Evolutionary conservation across 2,329 filamentous ascomycete species (phyloP).

Genomic region (Calonectria henricotiae): DNA sequence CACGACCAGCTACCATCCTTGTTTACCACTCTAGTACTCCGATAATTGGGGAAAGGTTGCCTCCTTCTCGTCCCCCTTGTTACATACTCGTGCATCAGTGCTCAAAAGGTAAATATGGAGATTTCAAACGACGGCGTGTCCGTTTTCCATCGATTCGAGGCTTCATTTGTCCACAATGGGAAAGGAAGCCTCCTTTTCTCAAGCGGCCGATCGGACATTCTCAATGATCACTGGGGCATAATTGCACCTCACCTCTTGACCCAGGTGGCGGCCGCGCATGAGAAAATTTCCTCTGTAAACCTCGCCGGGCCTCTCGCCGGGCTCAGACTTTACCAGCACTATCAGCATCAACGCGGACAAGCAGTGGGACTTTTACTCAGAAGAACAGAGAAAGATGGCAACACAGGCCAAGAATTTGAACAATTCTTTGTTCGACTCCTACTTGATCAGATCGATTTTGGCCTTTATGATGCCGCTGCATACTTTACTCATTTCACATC

Average conservation of each 20-base stretch:
- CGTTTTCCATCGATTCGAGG: conserved; percentile 11
- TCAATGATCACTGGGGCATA: neutral
- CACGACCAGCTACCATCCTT: neutral
- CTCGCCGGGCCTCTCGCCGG: neutral
- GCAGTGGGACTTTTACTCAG: neutral
- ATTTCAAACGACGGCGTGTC: conserved; percentile 12
- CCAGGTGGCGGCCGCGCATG: neutral
- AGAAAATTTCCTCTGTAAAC: neutral
- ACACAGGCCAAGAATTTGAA: neutral
- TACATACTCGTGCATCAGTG: neutral
- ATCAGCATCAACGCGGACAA: neutral
- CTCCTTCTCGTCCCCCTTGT: too few relatives aligned
- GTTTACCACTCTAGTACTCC: neutral
- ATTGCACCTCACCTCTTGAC: neutral
- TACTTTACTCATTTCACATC: too few relatives aligned
- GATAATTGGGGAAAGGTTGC: neutral
- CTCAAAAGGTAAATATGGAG: neutral
- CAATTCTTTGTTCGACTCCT: conserved; percentile 7
- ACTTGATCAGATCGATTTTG: conserved; percentile 3
- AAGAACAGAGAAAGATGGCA: neutral
- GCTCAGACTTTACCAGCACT: neutral
- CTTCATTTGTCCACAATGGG: conserved; percentile 1
- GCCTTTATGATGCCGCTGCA: neutral
- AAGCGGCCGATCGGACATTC: neutral
- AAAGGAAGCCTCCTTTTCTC: neutral